Evolutionary conservation across 345 rosid genomes (phyloP), one percentile per base, ranked within the genome.

Genomic region (Camelina sativa): DNA sequence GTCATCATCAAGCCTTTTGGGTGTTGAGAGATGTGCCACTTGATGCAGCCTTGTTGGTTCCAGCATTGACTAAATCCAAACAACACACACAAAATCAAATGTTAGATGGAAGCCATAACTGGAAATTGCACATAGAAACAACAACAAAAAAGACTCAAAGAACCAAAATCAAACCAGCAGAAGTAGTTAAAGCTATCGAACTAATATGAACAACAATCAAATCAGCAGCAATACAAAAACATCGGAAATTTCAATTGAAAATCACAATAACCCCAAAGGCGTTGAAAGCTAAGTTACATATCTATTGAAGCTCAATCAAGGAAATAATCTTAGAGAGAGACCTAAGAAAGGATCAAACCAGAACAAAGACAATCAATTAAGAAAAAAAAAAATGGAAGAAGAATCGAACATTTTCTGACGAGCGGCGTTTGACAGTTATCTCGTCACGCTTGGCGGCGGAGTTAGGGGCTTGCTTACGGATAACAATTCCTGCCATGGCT

Each of bases 21-120:
- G 99, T 95, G 82, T 95, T 95, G 74, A 95, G 62, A 66, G 98
- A 70, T 53, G 99, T 90, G 80, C 97, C 77, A 79, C 97, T 92
- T 8, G 98, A 92, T 34, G 99, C 97, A 2, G 99, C 94, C 79
- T 76, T 95, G 85, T 95, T 95, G 11, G 91, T 71, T 60, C 97
- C 98, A 76, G 90, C 99, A 84, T 77, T 86, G 57, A 82, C 99
- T 92, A 83, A 77, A 55, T 44, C 46, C 52, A 23, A 84, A 7
- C 34, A 73, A 25, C 17, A 59, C 35, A 76, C 43, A 37, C 15
- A 65, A 66, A 69, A 65, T 11, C 50, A 7, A 25, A 16, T 22
- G 38, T 62, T 52, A 73, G 32, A 52, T 17, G n/a, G 52, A 40
- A 52, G 8, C 58, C 23, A 50, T 22, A 72, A 4, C 48, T 35